Conservation (phyloP, 1,139 yeast genomes). For the Lodderomyces beijingensis region DNA sequence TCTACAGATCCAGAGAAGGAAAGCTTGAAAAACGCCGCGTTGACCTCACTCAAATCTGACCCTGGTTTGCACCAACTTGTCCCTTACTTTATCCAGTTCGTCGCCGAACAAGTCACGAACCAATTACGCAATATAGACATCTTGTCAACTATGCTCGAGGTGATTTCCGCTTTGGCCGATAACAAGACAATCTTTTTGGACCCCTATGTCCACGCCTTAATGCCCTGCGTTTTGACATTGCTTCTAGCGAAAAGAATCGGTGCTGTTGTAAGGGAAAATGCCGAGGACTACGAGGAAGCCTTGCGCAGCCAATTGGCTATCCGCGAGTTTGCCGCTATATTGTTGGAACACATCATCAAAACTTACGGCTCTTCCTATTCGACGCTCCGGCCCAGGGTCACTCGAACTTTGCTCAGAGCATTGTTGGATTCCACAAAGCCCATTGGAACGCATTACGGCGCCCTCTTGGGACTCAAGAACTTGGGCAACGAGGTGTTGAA, state of each 20-base stretch:
- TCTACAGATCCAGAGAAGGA: conserved; percentile 58
- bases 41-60: conserved; percentile 79
- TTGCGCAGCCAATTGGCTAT: conserved; percentile 53
- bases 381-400: conserved; percentile 88
- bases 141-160: conserved; percentile 85
- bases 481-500: conserved; percentile 88
- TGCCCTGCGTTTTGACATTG: conserved; percentile 91
- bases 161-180: conserved; percentile 76
- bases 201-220: conserved; percentile 92
- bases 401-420: conserved; percentile 87
- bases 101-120: conserved; percentile 92
- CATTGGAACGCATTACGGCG: conserved; percentile 89
- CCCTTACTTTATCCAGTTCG: conserved; percentile 93
- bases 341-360: conserved; percentile 70
- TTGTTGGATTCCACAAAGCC: conserved; percentile 76
- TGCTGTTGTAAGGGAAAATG: conserved; percentile 37
- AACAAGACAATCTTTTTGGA: conserved; percentile 87
- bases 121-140: conserved; percentile 72
- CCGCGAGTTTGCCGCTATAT: conserved; percentile 83
- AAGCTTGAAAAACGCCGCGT: conserved; percentile 67
- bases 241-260: conserved; percentile 90
- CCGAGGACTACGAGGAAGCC: conserved; percentile 24
- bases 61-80: conserved; percentile 96
- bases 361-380: conserved; percentile 85
- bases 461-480: conserved; percentile 77